Evolutionary conservation across 2,329 filamentous ascomycete species (phyloP).

Genomic region (Ceratocystiopsis brevicomis): DNA sequence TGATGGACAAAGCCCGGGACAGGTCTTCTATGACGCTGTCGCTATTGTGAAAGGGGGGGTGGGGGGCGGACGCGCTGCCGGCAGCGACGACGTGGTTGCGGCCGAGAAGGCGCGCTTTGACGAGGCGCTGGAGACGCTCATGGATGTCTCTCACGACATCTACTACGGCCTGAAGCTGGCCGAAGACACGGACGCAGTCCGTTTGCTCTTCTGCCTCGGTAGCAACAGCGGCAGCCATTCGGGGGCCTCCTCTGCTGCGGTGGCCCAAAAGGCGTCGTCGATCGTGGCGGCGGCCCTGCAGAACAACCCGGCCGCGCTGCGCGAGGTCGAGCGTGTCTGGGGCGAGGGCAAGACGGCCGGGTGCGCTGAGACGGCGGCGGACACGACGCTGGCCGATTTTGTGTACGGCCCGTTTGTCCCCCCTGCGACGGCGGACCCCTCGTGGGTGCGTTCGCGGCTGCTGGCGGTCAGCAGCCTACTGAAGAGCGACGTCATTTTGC

Average conservation of each 20-base stretch:
- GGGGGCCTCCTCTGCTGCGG: slow-evolving; percentile 6
- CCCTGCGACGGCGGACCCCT: slow-evolving; percentile 6
- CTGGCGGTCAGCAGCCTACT: slow-evolving; percentile 36
- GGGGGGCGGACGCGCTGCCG: background rate
- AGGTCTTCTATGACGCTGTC: slow-evolving; percentile 28
- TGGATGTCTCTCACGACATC: slow-evolving; percentile 47
- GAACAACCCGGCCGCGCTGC: slow-evolving; percentile 45
- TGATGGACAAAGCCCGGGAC: background rate
- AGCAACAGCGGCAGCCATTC: slow-evolving; percentile 9
- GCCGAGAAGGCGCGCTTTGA: slow-evolving; percentile 20
- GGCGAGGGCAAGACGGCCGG: slow-evolving; percentile 18
- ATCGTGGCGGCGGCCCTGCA: slow-evolving; percentile 39
- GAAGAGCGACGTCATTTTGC: slow-evolving; percentile 30
- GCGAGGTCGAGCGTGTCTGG: slow-evolving; percentile 31
- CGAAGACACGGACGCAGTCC: slow-evolving; percentile 33
- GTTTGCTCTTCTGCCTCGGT: slow-evolving; percentile 38
- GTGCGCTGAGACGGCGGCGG: slow-evolving; percentile 14
- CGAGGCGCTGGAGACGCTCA: slow-evolving; percentile 35
- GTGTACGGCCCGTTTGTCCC: slow-evolving; percentile 23
- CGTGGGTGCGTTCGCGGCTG: slow-evolving; percentile 21
- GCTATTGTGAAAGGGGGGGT: slow-evolving; percentile 26
- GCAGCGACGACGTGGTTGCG: background rate
- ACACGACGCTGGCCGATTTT: slow-evolving; percentile 15
- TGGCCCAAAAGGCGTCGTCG: slow-evolving; percentile 33
- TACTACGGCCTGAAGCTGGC: slow-evolving; percentile 48